Conservation (phyloP, 208 protist genomes). For the Leishmania lainsoni region DNA sequence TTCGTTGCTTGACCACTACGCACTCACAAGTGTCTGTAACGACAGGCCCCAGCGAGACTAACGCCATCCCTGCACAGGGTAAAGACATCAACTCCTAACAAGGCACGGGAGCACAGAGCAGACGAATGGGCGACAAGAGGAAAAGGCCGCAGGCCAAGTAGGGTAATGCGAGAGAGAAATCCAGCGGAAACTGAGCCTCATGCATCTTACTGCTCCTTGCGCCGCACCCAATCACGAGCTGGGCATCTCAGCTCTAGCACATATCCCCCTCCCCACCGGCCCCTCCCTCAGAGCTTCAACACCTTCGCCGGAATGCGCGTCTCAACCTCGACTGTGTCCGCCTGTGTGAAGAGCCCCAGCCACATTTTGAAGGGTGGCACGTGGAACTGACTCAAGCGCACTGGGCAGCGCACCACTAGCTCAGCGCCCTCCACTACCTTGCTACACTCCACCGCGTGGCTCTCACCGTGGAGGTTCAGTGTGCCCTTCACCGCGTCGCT, state of each 20-base stretch:
- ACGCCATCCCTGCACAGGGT: neutral
- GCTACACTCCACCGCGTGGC: constrained; percentile 53
- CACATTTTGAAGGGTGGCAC: constrained; percentile 60
- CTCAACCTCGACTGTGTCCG: constrained; percentile 76
- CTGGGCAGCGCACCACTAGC: constrained; percentile 80
- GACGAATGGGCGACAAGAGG: neutral
- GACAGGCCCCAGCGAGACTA: neutral
- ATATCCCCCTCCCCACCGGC: neutral
- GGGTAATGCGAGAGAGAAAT: neutral
- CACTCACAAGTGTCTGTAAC: neutral
- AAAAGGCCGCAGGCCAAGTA: neutral
- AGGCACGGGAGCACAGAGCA: neutral
- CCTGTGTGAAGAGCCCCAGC: constrained; percentile 75
- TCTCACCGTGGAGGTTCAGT: constrained; percentile 66
- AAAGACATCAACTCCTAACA: neutral
- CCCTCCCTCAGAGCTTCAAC: constrained; percentile 43
- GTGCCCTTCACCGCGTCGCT: constrained; percentile 43
- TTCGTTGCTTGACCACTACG: neutral
- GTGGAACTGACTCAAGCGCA: constrained; percentile 62
- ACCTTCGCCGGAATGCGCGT: constrained; percentile 69
- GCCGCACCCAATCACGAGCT: neutral
- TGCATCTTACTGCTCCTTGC: neutral
- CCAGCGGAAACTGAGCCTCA: neutral
- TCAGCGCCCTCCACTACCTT: constrained; percentile 75
- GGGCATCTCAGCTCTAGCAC: neutral